These are phyloP conservation scores for Pleurotus ostreatus DNA, from an alignment of 768 basidiomycete species.

Conservation along the genomic window DNA sequence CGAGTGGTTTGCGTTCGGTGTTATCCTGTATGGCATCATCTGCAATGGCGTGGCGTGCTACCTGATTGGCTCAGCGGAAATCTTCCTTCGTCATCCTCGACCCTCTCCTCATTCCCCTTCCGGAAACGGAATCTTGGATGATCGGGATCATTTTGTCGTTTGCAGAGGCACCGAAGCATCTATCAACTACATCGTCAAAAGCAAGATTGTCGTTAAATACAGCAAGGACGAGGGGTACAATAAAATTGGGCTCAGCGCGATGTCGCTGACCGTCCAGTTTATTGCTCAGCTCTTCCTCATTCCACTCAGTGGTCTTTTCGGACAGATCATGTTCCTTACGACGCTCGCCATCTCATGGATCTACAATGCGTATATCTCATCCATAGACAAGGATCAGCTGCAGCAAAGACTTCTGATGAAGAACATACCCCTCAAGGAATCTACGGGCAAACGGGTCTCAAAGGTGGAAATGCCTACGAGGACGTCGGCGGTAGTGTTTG, in stretches of 20 bases:
- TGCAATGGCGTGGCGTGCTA: conserved; percentile 24
- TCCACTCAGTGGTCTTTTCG: conserved; percentile 27
- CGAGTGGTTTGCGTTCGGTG: conserved; percentile 27
- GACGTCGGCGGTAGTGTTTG: conserved; percentile 7
- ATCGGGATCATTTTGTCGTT: conserved; percentile 16
- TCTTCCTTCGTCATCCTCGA: conserved; percentile 15
- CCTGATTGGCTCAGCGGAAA: conserved; percentile 24
- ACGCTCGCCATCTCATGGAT: conserved; percentile 25
- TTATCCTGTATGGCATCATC: conserved; percentile 30
- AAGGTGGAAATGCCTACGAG: conserved; percentile 8
- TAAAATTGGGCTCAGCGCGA: conserved; percentile 20
- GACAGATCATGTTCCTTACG: conserved; percentile 26
- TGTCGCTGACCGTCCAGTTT: conserved; percentile 26
- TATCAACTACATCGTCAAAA: conserved; percentile 22
- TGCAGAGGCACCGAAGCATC: conserved; percentile 20
- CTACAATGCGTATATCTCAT: conserved; percentile 24
- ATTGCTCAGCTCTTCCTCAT: conserved; percentile 30
- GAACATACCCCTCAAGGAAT: not conserved
- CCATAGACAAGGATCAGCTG: conserved; percentile 8
- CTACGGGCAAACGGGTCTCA: not conserved
- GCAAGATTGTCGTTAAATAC: conserved; percentile 18
- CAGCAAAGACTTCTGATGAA: conserved; percentile 2
- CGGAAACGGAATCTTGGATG: conserved; percentile 25
- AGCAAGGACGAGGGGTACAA: conserved; percentile 13
- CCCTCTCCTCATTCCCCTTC: conserved; percentile 16